phyloP scores from a whole-genome alignment of 2,329 filamentous ascomycete species.

The Alternaria sp. region DNA sequence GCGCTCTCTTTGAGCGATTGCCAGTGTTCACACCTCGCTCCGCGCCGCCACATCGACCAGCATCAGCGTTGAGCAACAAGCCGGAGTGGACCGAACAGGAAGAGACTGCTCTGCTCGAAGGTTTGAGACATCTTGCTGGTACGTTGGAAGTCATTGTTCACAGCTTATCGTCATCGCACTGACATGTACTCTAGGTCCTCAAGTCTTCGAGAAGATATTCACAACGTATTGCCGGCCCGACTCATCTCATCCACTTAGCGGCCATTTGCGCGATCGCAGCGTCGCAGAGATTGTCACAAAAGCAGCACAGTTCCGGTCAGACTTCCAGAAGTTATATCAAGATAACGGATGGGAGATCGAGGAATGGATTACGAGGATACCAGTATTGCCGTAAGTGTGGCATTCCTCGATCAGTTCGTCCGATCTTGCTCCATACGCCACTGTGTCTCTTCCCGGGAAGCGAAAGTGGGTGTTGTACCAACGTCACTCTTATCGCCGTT shows the following conservation, averaged over 20 bases:
- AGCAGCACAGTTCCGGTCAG: slow-evolving; percentile 28
- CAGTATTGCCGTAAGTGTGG: slow-evolving; percentile 27
- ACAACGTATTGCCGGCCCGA: slow-evolving; percentile 28
- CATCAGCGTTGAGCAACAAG: slow-evolving; percentile 12
- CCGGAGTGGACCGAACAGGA: slow-evolving; percentile 42
- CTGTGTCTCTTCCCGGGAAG: too few relatives aligned
- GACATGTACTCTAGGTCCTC: slow-evolving; percentile 15
- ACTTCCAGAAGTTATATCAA: slow-evolving; percentile 18
- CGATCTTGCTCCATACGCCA: too few relatives aligned
- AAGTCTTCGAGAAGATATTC: slow-evolving; percentile 41
- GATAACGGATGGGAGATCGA: slow-evolving; percentile 29
- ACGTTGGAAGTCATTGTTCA: slow-evolving; percentile 4
- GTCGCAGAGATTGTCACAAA: slow-evolving; percentile 37
- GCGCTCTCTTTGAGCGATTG: slow-evolving; percentile 48
- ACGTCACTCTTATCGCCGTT: too few relatives aligned
- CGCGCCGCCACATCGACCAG: slow-evolving; percentile 19
- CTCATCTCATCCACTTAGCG: slow-evolving; percentile 4
- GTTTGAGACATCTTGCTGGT: slow-evolving; percentile 34
- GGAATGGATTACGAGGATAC: slow-evolving; percentile 38
- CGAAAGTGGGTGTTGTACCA: too few relatives aligned
- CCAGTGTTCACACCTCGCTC: slow-evolving; percentile 46
- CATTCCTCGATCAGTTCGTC: too few relatives aligned
- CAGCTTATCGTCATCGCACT: not conserved
- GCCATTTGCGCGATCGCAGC: slow-evolving; percentile 33
- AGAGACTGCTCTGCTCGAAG: slow-evolving; percentile 41